A percentile compares a stretch with the other conserved stretches of the same genome.
Conservation (phyloP, 179 eudicot species). For the Beta macrorhiza region DNA sequence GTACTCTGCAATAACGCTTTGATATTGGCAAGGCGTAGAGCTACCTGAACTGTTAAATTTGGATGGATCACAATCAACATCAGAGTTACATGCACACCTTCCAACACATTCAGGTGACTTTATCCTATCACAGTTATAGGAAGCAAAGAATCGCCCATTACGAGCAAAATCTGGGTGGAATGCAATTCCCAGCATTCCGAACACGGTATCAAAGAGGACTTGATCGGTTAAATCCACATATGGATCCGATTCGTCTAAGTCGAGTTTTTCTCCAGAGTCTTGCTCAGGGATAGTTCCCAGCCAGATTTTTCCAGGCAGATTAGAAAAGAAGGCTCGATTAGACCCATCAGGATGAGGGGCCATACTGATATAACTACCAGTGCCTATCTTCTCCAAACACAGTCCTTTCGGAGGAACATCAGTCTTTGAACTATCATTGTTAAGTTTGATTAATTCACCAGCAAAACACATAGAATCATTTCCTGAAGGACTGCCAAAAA, state of each 20-base stretch:
- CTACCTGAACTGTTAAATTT: conserved; percentile 40
- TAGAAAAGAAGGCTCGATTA: conserved; percentile 74
- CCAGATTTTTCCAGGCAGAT: conserved; percentile 75
- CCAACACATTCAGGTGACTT: conserved; percentile 66
- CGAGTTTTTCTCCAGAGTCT: conserved; percentile 54
- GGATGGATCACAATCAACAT: conserved; percentile 78
- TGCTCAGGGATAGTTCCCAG: conserved; percentile 66
- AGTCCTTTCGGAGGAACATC: conserved; percentile 54
- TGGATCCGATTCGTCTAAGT: conserved; percentile 66
- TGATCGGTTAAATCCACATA: conserved; percentile 83
- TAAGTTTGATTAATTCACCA: conserved; percentile 53
- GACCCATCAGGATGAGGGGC: conserved; percentile 89
- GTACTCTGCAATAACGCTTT: conserved; percentile 67
- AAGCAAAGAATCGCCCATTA: conserved; percentile 87
- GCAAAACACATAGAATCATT: conserved; percentile 52
- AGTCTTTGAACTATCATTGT: conserved; percentile 26
- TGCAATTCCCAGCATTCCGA: conserved; percentile 93
- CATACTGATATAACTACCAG: conserved; percentile 68
- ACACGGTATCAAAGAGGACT: conserved; percentile 61
- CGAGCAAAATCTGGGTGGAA: conserved; percentile 72
- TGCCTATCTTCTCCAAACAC: conserved; percentile 71
- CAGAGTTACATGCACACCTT: conserved; percentile 90
- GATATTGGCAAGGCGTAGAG: conserved; percentile 61
- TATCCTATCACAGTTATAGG: conserved; percentile 70
- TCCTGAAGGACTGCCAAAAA: conserved; percentile 46